Evolutionary conservation across 164 flowering plant genomes (phyloP).

Genomic region (Echeveria elegans): DNA sequence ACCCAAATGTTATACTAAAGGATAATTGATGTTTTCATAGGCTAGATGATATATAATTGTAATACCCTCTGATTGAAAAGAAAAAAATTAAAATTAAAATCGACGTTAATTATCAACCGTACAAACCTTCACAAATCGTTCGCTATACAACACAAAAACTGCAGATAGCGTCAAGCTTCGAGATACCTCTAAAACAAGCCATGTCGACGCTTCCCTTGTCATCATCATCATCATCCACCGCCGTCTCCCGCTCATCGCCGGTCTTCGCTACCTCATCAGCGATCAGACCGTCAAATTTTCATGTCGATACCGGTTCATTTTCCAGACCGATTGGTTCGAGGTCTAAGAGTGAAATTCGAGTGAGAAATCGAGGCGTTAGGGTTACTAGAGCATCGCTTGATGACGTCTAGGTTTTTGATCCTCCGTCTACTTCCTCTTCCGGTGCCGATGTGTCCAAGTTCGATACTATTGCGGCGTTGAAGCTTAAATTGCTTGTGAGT

Average conservation of each 20-base stretch:
- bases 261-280: background rate
- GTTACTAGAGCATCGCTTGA: conserved; percentile 15
- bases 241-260: background rate
- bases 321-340: background rate
- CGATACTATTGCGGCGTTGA: conserved; percentile 31
- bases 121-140: too few species aligned
- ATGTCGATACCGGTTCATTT: background rate
- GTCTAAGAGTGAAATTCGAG: background rate
- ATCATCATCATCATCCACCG: background rate
- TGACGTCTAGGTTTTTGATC: conserved; percentile 26
- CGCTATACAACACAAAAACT: background rate
- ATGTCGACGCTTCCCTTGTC: background rate
- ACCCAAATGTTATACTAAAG: too few species aligned
- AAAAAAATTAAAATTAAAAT: too few species aligned
- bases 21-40: too few species aligned
- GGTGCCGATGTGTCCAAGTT: conserved; percentile 15
- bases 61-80: too few species aligned
- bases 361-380: background rate
- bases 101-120: too few species aligned
- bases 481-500: conserved; percentile 62
- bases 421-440: conserved; percentile 25
- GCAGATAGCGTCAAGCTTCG: conserved; percentile 1
- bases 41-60: too few species aligned
- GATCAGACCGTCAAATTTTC: background rate
- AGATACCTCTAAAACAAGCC: background rate